Percentiles rank a stretch among this genome's conserved stretches.
These are phyloP conservation scores for Fusarium sp. DNA, from an alignment of 2,329 filamentous ascomycete genomes.

Conservation along the genomic window DNA sequence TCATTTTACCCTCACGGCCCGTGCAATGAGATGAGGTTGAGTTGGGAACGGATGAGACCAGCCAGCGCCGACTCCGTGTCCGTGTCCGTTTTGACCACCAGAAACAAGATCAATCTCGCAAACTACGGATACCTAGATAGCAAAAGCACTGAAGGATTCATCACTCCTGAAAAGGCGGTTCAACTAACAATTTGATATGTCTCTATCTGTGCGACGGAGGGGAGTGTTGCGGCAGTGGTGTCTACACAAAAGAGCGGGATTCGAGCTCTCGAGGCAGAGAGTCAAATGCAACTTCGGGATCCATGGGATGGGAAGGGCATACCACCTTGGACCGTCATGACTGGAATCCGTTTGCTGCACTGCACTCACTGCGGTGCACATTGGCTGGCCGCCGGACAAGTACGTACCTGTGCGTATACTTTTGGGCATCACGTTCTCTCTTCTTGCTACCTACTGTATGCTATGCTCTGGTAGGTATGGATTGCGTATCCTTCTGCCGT, in stretches of 20 bases:
- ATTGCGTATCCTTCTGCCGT: constrained; percentile 16
- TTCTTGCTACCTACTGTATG: neutral
- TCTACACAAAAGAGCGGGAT: constrained; percentile 38
- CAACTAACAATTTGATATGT: neutral
- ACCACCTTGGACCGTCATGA: neutral
- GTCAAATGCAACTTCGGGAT: constrained; percentile 17
- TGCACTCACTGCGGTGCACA: constrained; percentile 1
- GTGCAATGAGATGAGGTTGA: constrained; percentile 2
- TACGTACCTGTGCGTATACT: constrained; percentile 24
- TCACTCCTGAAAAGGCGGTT: neutral
- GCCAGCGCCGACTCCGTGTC: constrained; percentile 28
- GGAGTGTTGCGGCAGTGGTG: constrained; percentile 29
- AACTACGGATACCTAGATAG: neutral
- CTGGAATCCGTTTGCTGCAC: neutral
- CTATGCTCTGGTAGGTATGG: constrained; percentile 16
- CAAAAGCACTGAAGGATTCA: neutral
- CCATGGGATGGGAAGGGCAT: constrained; percentile 6
- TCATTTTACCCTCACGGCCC: constrained; percentile 21
- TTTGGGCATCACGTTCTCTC: neutral
- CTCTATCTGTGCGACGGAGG: constrained; percentile 31
- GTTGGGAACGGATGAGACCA: constrained; percentile 9
- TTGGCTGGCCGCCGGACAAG: neutral
- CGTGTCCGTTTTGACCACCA: constrained; percentile 17
- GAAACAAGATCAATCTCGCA: neutral
- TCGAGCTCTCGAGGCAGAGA: constrained; percentile 7